Percentiles rank a stretch among this genome's conserved stretches.
Evolutionary conservation across 345 rosid species (phyloP).

Genomic region (Euphorbia pulcherrima): DNA sequence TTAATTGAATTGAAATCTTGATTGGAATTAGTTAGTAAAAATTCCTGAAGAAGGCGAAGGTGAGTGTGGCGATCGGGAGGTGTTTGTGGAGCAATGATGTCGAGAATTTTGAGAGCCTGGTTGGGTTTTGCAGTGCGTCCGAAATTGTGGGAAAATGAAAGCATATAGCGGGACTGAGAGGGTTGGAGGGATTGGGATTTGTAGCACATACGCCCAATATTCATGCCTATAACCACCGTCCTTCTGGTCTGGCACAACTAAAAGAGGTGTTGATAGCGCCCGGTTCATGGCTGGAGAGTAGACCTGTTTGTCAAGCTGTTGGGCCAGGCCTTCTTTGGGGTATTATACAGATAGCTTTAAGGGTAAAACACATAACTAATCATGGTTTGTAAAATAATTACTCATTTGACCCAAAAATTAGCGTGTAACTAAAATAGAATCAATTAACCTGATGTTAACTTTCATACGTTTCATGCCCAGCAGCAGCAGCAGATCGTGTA

Average conservation of each 20-base stretch:
- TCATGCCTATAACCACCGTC: constrained; percentile 11
- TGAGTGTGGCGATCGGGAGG: constrained; percentile 28
- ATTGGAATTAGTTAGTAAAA: constrained; percentile 35
- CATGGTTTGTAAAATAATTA: no score
- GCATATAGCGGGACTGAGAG: constrained; percentile 18
- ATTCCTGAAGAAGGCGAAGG: constrained; percentile 53
- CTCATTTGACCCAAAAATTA: no score
- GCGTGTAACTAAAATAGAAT: no score
- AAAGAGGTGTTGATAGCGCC: no score
- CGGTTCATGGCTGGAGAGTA: no score
- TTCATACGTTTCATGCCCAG: no score
- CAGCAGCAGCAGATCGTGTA: no score
- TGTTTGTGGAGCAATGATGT: constrained; percentile 40
- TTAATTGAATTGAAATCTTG: constrained; percentile 23
- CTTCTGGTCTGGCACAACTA: neutral
- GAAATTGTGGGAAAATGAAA: constrained; percentile 31
- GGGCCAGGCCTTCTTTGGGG: no score
- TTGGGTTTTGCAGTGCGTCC: constrained; percentile 21
- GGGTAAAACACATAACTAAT: no score
- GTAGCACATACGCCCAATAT: neutral
- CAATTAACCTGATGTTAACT: no score
- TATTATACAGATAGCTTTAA: no score
- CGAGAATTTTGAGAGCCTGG: constrained; percentile 47
- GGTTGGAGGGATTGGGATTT: neutral
- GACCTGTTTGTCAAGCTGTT: no score